These are phyloP conservation scores for Oemleria cerasiformis DNA, from an alignment of 306 rosid genomes.

Conservation along the genomic window DNA sequence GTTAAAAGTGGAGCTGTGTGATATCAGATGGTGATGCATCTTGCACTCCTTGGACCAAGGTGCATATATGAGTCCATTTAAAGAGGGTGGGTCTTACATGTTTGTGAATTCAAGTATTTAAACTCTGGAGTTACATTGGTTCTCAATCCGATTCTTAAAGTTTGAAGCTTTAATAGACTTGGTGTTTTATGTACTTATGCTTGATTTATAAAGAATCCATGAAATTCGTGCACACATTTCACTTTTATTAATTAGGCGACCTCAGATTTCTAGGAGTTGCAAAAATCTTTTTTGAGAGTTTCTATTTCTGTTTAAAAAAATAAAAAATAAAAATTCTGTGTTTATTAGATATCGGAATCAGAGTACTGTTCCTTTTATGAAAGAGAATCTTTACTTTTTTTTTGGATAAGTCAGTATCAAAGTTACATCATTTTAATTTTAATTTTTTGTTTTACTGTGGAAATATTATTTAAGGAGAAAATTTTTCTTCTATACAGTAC, in stretches of 20 bases:
- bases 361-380: too few relatives aligned
- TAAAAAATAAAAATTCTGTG: too few relatives aligned
- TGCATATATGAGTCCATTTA: background rate
- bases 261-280: background rate
- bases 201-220: background rate
- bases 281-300: background rate
- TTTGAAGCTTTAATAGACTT: background rate
- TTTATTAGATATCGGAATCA: too few relatives aligned
- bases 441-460: too few relatives aligned
- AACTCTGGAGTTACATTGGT: background rate
- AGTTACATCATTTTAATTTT: too few relatives aligned
- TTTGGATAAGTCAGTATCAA: too few relatives aligned
- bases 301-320: too few relatives aligned
- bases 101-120: background rate
- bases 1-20: background rate
- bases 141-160: background rate
- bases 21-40: background rate
- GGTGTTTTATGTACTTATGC: too few relatives aligned
- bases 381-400: too few relatives aligned
- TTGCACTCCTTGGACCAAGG: background rate
- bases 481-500: too few relatives aligned
- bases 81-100: background rate
- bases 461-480: too few relatives aligned
- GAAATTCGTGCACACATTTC: background rate
- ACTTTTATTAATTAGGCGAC: background rate